Percentiles rank a stretch among this genome's conserved stretches.
Evolutionary conservation across 73 alveolate genomes (phyloP).

Genomic region (Uronychia setigera): DNA sequence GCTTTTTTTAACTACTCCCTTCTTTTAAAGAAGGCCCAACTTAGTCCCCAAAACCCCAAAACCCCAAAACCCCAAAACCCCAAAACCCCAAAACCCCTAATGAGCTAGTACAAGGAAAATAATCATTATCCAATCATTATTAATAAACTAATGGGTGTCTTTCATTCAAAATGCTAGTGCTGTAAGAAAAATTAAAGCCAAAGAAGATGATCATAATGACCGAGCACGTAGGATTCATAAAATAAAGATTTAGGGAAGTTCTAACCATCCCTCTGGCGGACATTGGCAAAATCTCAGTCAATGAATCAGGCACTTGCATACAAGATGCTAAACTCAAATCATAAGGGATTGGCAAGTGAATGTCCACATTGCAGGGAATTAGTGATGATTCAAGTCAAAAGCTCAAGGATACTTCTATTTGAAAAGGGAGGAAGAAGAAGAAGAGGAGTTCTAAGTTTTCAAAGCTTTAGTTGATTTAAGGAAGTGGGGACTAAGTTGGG

Average conservation of each 20-base stretch:
- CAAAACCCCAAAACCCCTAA: too few relatives aligned
- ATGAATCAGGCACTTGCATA: not conserved
- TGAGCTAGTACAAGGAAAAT: too few relatives aligned
- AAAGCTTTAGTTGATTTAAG: not conserved
- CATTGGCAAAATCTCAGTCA: not conserved
- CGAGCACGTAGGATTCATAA: constrained; percentile 5
- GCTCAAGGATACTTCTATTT: not conserved
- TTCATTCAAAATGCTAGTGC: too few relatives aligned
- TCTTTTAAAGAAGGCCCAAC: not conserved
- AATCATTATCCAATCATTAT: too few relatives aligned
- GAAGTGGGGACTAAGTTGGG: not conserved
- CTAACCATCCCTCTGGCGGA: not conserved
- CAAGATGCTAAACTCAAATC: not conserved
- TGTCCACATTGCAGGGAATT: not conserved
- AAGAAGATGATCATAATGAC: not conserved
- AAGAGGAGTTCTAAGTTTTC: not conserved
- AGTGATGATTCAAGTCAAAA: not conserved
- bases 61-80: not conserved
- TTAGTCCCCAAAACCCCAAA: not conserved
- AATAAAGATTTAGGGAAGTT: not conserved
- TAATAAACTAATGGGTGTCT: too few relatives aligned
- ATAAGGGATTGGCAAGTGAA: not conserved
- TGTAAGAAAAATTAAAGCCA: not conserved
- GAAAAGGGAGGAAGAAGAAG: not conserved
- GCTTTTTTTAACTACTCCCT: not conserved